A percentile compares a stretch with the other conserved stretches of the same genome.
These are phyloP conservation scores for Posidonia oceanica DNA, from an alignment of 116 monocot species.

Conservation along the genomic window DNA sequence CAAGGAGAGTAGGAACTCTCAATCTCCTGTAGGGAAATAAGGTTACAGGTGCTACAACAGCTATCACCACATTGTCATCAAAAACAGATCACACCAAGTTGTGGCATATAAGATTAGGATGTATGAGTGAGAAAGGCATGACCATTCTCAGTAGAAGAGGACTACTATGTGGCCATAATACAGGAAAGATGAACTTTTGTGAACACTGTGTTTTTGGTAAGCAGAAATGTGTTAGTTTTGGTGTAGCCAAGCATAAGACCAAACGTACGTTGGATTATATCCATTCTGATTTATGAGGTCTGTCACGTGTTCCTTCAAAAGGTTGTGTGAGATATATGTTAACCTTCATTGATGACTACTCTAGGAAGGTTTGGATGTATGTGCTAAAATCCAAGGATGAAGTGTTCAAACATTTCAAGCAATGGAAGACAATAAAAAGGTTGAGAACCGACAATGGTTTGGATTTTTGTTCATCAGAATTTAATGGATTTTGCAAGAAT, in stretches of 20 bases:
- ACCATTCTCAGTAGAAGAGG: not conserved
- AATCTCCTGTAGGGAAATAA: too few relatives aligned
- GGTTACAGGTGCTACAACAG: too few relatives aligned
- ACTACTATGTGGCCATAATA: not conserved
- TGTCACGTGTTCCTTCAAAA: too few relatives aligned
- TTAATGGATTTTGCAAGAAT: not conserved
- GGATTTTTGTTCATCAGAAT: not conserved
- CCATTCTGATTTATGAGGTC: too few relatives aligned
- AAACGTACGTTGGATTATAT: not conserved
- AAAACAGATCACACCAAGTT: too few relatives aligned
- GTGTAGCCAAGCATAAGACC: not conserved
- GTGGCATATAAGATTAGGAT: not conserved
- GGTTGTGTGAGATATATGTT: too few relatives aligned
- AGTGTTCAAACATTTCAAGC: not conserved
- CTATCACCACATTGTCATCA: too few relatives aligned
- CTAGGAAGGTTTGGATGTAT: too few relatives aligned
- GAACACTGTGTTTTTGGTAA: not conserved
- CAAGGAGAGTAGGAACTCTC: too few relatives aligned
- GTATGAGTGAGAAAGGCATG: not conserved
- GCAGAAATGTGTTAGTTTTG: not conserved
- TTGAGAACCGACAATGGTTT: not conserved
- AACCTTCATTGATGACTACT: too few relatives aligned
- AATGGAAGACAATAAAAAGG: not conserved
- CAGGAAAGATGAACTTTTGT: not conserved
- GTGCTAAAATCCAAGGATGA: too few relatives aligned